Evolutionary conservation across 306 rosid genomes (phyloP), one percentile per base, ranked within the genome.

Genomic region (Trifolium dubium): DNA sequence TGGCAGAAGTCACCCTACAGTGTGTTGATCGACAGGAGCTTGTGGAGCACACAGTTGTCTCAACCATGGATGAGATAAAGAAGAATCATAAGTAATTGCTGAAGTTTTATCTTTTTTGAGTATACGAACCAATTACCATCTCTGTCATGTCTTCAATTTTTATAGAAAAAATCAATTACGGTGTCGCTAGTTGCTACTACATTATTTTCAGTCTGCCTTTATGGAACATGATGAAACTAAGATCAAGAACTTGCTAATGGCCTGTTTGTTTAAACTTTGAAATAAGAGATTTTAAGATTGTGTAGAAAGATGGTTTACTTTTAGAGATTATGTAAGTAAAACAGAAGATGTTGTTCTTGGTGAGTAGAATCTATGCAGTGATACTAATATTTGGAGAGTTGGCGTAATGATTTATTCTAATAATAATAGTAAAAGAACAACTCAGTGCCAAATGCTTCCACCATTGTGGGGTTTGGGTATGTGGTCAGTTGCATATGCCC

Each of bases 1-100:
- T 94, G 82, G 91, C 97, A 58, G 99, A 94, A 84, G 99, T 94
- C 73, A 94, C 97, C 73, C 85, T 92, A 78, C 99, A 92, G 43
- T 94, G 99, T 69, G 99, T 94, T 76, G 97, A 94, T 79, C 92
- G 97, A 82, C 86, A 89, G 84, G 99, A 94, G 87, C 96, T 94
- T 69, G 92, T 90, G 85, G 99, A 94, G 90, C 96, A 94, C 86
- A 92, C 97, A 29, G 54, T 58, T 77, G 82, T 92, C 82, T 89
- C 96, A 39, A 85, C 80, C 79, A 78, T 87, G 86, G 86, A 84
- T 69, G 97, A 94, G 79, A 88, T 94, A 82, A 87, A 88, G 92
- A 92, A 90, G 85, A 94, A 90, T 81, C 99, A 94, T 80, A 94
- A 89, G 97, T 93, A 93, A 85, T 71, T 63, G 10, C 41, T 66